These are phyloP conservation scores for Geotrichum restrictum DNA, from an alignment of 1,139 yeast genomes.

Conservation along the genomic window DNA sequence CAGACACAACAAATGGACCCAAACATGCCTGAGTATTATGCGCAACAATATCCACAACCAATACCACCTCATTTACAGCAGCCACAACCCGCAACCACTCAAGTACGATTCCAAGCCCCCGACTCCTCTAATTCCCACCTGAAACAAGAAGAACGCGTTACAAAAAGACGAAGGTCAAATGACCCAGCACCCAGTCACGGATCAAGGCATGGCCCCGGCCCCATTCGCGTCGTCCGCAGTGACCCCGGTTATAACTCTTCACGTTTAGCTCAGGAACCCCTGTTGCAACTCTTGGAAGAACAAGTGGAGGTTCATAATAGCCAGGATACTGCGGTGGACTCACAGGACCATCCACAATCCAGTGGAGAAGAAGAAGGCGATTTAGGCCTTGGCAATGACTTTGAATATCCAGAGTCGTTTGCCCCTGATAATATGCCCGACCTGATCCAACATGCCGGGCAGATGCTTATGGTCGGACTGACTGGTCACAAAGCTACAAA, in stretches of 20 bases:
- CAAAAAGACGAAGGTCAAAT: conserved; percentile 4
- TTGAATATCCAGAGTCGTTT: conserved; percentile 12
- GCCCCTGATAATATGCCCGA: conserved; percentile 22
- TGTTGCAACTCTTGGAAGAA: background rate
- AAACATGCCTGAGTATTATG: background rate
- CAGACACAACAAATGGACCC: background rate
- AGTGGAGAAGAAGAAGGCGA: background rate
- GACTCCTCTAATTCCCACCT: background rate
- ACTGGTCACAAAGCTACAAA: conserved; percentile 55
- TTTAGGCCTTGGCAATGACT: background rate
- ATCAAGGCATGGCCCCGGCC: no score
- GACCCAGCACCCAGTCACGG: background rate
- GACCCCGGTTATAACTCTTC: background rate
- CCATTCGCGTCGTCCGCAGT: no score
- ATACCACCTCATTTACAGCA: conserved; percentile 4
- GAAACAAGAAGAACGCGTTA: background rate
- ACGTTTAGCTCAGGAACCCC: background rate
- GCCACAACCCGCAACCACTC: conserved; percentile 1
- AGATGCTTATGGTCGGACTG: conserved; percentile 61
- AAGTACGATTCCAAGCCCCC: background rate
- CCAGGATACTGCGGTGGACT: conserved; percentile 7
- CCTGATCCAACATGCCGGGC: conserved; percentile 43
- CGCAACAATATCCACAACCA: background rate
- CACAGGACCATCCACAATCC: background rate
- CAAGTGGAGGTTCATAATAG: conserved; percentile 1